Conservation (phyloP, 176 grass and related monocot species). For the Dendrocalamus sinicus region DNA sequence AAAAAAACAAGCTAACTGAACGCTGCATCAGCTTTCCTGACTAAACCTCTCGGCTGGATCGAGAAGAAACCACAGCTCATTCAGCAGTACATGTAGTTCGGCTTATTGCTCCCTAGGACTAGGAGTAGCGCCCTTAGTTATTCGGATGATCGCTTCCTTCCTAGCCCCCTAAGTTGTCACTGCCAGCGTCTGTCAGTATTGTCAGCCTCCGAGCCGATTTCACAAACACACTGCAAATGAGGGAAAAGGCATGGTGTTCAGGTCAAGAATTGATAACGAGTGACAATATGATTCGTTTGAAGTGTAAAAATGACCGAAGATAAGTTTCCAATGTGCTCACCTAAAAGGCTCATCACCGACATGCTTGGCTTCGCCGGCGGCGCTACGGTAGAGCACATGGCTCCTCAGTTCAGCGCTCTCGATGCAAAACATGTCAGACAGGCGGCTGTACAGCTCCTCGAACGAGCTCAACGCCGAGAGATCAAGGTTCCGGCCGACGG, state of each 20-base stretch:
- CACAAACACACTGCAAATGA: constrained; percentile 72
- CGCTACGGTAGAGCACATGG: constrained; percentile 67
- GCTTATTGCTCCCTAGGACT: constrained; percentile 42
- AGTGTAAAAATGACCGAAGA: not conserved
- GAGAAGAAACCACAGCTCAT: constrained; percentile 40
- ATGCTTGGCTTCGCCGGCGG: constrained; percentile 59
- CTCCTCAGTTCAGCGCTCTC: constrained; percentile 54
- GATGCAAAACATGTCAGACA: constrained; percentile 71
- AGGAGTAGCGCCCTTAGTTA: constrained; percentile 34
- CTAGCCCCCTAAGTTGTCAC: constrained; percentile 58
- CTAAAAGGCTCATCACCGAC: constrained; percentile 80
- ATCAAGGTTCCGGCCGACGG: constrained; percentile 82
- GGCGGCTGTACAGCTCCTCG: constrained; percentile 67
- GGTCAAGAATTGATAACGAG: not conserved
- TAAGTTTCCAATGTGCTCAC: constrained; percentile 44
- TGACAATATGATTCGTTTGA: not conserved
- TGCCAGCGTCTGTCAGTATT: constrained; percentile 65
- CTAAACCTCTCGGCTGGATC: constrained; percentile 22
- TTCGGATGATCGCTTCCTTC: constrained; percentile 17
- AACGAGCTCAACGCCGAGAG: constrained; percentile 69
- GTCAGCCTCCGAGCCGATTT: constrained; percentile 82
- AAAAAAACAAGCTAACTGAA: not conserved
- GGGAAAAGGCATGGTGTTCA: not conserved
- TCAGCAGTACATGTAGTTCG: constrained; percentile 16
- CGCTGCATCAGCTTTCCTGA: constrained; percentile 32